phyloP scores from a whole-genome alignment of 164 flowering plant genomes.

The Dillenia suffruticosa region DNA sequence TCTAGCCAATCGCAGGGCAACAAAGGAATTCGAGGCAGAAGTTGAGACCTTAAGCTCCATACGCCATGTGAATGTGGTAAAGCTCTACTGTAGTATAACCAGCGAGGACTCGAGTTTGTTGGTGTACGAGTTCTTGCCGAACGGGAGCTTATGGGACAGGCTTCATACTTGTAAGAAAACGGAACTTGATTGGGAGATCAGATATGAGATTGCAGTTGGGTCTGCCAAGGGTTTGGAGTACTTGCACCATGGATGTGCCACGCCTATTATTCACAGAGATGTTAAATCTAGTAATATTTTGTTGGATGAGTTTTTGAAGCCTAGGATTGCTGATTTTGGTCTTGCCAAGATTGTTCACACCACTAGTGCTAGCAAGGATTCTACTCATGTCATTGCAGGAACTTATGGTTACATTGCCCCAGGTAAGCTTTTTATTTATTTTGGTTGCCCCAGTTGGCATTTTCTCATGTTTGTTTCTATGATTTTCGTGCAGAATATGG shows the following conservation, averaged over 20 bases:
- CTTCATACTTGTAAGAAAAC: conserved; percentile 34
- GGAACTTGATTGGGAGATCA: conserved; percentile 49
- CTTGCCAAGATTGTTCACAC: conserved; percentile 60
- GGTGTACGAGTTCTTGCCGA: conserved; percentile 64
- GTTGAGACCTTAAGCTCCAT: conserved; percentile 59
- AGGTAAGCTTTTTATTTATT: conserved; percentile 25
- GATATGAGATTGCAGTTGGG: conserved; percentile 59
- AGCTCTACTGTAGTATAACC: conserved; percentile 63
- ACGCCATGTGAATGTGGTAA: conserved; percentile 64
- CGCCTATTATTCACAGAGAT: conserved; percentile 66
- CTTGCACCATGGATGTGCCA: conserved; percentile 56
- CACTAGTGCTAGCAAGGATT: conserved; percentile 21
- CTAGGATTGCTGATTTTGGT: conserved; percentile 81
- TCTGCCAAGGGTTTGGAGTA: conserved; percentile 69
- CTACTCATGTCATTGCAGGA: conserved; percentile 55
- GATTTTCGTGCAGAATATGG: conserved; percentile 46
- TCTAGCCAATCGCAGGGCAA: conserved; percentile 20
- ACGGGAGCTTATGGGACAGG: conserved; percentile 67
- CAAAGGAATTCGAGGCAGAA: conserved; percentile 53
- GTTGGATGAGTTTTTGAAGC: conserved; percentile 68
- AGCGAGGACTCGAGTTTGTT: conserved; percentile 66
- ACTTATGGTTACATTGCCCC: conserved; percentile 71
- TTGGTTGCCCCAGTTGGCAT: background rate
- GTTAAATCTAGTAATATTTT: conserved; percentile 82
- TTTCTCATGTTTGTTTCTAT: background rate